Percentiles rank a stretch among this genome's conserved stretches.
phyloP scores from a whole-genome alignment of 2,329 filamentous ascomycete species.

The Akanthomyces muscarius region DNA sequence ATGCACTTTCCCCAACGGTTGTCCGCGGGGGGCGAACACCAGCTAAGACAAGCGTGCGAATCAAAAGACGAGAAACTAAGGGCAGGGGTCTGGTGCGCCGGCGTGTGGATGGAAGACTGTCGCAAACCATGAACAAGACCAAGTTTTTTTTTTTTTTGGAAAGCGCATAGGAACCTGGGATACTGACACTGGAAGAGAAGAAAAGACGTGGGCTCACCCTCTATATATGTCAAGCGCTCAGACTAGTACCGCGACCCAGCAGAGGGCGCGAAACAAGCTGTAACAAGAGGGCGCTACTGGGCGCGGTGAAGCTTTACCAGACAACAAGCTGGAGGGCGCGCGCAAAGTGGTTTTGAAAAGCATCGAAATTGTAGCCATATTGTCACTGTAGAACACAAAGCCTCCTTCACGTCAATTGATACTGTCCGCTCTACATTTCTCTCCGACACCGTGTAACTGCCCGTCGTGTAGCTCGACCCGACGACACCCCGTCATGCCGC shows the following conservation, averaged over 20 bases:
- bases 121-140: not conserved
- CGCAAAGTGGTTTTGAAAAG: not conserved
- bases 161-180: too few relatives aligned
- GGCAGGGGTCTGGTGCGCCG: not conserved
- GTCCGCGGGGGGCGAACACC: not conserved
- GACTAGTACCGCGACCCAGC: not conserved
- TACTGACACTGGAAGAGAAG: not conserved
- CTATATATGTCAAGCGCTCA: not conserved
- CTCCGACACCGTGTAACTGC: too few relatives aligned
- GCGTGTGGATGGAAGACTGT: not conserved
- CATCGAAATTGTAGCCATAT: not conserved
- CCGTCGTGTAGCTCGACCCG: not conserved
- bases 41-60: not conserved
- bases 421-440: too few relatives aligned
- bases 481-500: not conserved
- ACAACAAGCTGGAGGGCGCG: slow-evolving; percentile 7
- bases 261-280: slow-evolving; percentile 8
- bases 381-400: not conserved
- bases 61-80: not conserved
- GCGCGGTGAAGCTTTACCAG: not conserved
- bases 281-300: slow-evolving; percentile 12
- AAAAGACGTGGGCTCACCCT: not conserved
- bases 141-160: too few relatives aligned
- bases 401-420: not conserved
- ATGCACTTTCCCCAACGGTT: not conserved